These are phyloP conservation scores for Penicillium sp. DNA, from an alignment of 2,329 filamentous ascomycete species.

Conservation along the genomic window DNA sequence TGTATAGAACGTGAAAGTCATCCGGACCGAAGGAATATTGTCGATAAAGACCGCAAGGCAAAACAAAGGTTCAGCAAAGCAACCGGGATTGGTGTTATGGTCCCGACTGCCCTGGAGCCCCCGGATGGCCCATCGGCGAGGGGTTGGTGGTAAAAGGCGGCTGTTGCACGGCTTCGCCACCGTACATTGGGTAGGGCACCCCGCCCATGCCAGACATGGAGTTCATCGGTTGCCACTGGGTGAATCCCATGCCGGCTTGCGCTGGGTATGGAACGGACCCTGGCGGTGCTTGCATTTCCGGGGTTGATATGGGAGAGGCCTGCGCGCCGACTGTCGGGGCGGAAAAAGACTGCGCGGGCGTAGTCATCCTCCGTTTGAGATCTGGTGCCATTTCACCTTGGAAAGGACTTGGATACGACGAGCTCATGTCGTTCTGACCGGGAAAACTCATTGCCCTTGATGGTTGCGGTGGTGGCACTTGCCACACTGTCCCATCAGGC, in stretches of 20 bases:
- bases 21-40: slow-evolving; percentile 10
- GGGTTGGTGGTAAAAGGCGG: slow-evolving; percentile 26
- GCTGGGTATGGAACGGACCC: slow-evolving; percentile 32
- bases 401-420: slow-evolving; percentile 31
- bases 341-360: slow-evolving; percentile 30
- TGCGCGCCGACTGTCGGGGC: slow-evolving; percentile 21
- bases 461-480: slow-evolving; percentile 26
- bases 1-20: slow-evolving; percentile 18
- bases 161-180: slow-evolving; percentile 27
- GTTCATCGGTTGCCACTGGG: slow-evolving; percentile 30
- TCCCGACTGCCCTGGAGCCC: slow-evolving; percentile 24
- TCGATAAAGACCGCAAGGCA: slow-evolving; percentile 2
- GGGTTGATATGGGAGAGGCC: slow-evolving; percentile 19
- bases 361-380: slow-evolving; percentile 39
- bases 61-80: background rate
- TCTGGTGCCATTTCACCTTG: slow-evolving; percentile 31
- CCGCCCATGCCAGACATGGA: slow-evolving; percentile 31
- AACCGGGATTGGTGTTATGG: slow-evolving; percentile 15
- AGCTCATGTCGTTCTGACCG: slow-evolving; percentile 30
- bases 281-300: slow-evolving; percentile 28
- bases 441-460: slow-evolving; percentile 37
- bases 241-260: slow-evolving; percentile 30
- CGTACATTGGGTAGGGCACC: slow-evolving; percentile 36
- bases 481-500: slow-evolving; percentile 39
- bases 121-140: slow-evolving; percentile 34